Evolutionary conservation across 139 green algal species (phyloP).

Genomic region (Spirogloea muscicola): DNA sequence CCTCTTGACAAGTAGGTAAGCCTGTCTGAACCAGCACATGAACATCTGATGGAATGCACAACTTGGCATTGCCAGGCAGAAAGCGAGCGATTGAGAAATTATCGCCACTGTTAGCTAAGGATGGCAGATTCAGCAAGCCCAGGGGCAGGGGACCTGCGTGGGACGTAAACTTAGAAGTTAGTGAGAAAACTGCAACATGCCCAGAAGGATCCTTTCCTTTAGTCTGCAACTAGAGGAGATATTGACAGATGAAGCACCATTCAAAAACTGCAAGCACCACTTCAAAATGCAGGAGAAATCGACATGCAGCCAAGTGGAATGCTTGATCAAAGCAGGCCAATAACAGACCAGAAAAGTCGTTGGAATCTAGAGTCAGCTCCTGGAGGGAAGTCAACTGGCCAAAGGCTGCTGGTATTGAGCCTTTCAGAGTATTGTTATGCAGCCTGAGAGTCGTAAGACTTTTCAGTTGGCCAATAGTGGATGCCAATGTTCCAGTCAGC

Average conservation of each 20-base stretch:
- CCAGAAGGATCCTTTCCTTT: neutral
- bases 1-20: neutral
- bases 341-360: no score
- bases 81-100: neutral
- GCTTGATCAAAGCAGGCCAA: neutral
- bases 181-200: neutral
- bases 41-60: neutral
- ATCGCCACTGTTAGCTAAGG: neutral
- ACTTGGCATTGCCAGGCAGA: neutral
- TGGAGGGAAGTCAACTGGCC: no score
- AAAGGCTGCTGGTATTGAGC: no score
- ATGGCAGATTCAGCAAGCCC: neutral
- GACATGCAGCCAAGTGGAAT: neutral
- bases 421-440: no score
- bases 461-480: no score
- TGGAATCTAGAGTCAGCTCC: no score
- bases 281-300: neutral
- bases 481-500: no score
- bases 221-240: neutral
- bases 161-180: neutral
- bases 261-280: neutral
- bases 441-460: no score
- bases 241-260: neutral
- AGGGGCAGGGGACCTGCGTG: neutral
- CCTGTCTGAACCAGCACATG: neutral